Base-by-base conservation (phyloP, 371 early-diverging fungal species). In the Caulochytrium protostelioides region DNA sequence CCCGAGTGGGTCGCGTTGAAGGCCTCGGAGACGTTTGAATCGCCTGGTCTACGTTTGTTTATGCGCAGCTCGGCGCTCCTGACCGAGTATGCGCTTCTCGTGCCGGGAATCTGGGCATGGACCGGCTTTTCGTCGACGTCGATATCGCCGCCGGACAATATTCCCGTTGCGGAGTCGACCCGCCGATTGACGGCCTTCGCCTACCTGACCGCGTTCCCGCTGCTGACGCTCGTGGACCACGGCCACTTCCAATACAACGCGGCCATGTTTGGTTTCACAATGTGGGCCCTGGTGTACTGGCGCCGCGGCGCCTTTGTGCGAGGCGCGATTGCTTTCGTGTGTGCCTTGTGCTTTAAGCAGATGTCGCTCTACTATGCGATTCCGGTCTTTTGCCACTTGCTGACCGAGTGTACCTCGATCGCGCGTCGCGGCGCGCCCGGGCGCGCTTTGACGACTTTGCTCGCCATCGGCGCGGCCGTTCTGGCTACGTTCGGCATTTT, bases 171-270 rank as follows among this genome's bases (percentile, higher is more conserved):
- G n/a, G n/a, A n/a, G n/a, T n/a, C n/a, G n/a, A n/a, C n/a, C n/a
- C n/a, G n/a, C n/a, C n/a, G n/a, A n/a, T n/a, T n/a, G n/a, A n/a
- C n/a, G n/a, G 23, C 9, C 22, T 22, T 17, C 26, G 25, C 39
- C 17, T 30, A 62, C 49, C 61, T 72, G 26, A 48, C 59, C 5
- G 54, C 67, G 0, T 49, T 70, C 38, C 91, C 95, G 2, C 72
- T 74, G 4, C 54, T 94, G 26, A 65, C 82, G 22, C 43, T 90
- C 39, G 78, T 94, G 32, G 95, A 94, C 50, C 79, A 85, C 46
- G 95, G 89, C 15, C 91, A 94, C 46, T 90, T 94, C 38, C 91
- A 90, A 49, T 91, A 81, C 62, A 94, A 94, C 46, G 60, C 77
- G 2, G 72, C 86, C 4, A 94, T 94, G 95, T 61, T 94, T 2